A percentile compares a stretch with the other conserved stretches of the same genome.
Conservation (phyloP, 2,329 filamentous ascomycete genomes). For the Xylaria digitata region DNA sequence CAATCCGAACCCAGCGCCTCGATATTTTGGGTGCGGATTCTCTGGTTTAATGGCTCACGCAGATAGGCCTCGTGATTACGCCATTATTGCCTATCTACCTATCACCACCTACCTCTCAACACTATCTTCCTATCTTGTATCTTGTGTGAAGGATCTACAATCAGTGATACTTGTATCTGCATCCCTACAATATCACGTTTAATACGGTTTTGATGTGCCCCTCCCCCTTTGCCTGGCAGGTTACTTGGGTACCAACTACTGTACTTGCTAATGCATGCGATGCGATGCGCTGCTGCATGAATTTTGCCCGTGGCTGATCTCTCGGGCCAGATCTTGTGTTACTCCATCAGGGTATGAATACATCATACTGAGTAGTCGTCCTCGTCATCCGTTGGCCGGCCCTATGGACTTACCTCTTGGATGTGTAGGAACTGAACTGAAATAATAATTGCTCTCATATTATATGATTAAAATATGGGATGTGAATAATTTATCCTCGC, state of each 20-base stretch:
- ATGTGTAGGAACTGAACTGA: too few species aligned
- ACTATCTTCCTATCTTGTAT: not conserved
- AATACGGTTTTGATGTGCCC: conserved; percentile 21
- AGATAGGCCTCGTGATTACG: conserved; percentile 16
- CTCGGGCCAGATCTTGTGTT: conserved; percentile 17
- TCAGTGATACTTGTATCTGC: too few species aligned
- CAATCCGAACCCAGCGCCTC: conserved; percentile 12
- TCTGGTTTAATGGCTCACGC: not conserved
- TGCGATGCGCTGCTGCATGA: not conserved
- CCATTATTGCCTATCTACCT: not conserved
- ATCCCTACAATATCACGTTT: conserved; percentile 18
- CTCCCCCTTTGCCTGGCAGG: not conserved
- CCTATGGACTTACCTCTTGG: too few species aligned
- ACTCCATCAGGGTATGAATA: not conserved
- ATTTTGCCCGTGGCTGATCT: not conserved
- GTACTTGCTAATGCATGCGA: conserved; percentile 11
- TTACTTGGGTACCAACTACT: not conserved
- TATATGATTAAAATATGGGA: too few species aligned
- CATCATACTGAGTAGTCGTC: not conserved
- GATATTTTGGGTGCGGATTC: not conserved
- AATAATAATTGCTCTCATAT: too few species aligned
- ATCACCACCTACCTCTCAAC: not conserved
- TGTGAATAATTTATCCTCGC: too few species aligned
- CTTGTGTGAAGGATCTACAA: not conserved
- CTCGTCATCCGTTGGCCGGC: not conserved